Evolutionary conservation across 768 basidiomycete species (phyloP), one percentile per base, ranked within the genome.

Genomic region (Suillus discolor): DNA sequence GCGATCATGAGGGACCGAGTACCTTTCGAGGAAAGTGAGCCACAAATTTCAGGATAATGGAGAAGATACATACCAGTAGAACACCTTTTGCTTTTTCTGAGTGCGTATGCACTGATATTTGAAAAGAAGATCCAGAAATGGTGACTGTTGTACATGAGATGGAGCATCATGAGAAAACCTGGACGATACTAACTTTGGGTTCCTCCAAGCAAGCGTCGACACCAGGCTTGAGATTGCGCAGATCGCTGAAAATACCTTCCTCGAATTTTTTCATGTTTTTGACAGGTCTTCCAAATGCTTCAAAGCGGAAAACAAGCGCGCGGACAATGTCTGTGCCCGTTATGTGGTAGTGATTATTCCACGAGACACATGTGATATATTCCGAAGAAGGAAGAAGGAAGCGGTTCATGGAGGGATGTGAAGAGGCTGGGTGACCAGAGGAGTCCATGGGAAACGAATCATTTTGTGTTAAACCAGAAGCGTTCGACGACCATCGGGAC

Each of bases 61-160:
- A 18, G 7, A 4, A 6, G 44, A 31, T 57, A 62, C 18, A 63
- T 70, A 93, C 96, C 96, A 98, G 77, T 93, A 97, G 74, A 97
- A 98, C n/a, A 98, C 96, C 77, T 98, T 96, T 81, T 97, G 96
- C 80, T 97, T 98, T 85, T 97, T 98, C 77, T 98, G 96, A 1
- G 96, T 98, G 45, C 96, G 88, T 70, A 98, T 97, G 75, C 96
- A 97, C 74, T 96, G 94, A 71, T 93, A 96, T 77, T 96, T 96
- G 87, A 97, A 97, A 12, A 98, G 80, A 34, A 96, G 84, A 71
- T 98, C 96, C 20, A 98, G 83, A 79, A 98, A 96, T 0, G 92
- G 91, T 55, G 93, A 93, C 96, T 97, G 72, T 16, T 65, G 31
- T 13, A 28, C 42, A 67, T 63, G 65, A 74, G 71, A 63, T 20